phyloP scores from a whole-genome alignment of 192 early-diverging fungal species.

The Podila minutissima region DNA sequence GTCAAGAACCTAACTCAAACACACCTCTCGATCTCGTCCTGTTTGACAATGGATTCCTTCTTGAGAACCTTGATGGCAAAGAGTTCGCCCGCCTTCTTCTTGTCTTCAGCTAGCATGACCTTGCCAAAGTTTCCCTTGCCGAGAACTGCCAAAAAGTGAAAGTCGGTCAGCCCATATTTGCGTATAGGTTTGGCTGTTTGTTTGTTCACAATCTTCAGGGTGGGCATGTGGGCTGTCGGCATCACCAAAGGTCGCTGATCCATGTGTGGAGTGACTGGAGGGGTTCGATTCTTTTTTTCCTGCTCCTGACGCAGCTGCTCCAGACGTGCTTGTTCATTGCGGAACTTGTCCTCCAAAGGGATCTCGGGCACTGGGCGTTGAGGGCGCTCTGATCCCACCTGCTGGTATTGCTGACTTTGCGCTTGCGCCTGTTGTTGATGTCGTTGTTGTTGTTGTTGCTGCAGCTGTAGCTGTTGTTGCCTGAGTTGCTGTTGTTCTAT shows the following conservation, averaged over 20 bases:
- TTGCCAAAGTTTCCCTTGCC: constrained; percentile 99
- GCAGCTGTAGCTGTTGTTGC: constrained; percentile 18
- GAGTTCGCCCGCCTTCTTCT: constrained; percentile 70
- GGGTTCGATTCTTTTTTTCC: constrained; percentile 35
- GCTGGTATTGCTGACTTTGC: constrained; percentile 3
- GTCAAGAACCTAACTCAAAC: constrained; percentile 54
- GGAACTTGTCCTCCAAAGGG: constrained; percentile 31
- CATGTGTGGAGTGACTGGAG: constrained; percentile 6
- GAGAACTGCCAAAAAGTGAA: constrained; percentile 92
- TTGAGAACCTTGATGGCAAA: constrained; percentile 99
- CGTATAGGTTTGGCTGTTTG: constrained; percentile 37
- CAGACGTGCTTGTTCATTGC: constrained; percentile 32
- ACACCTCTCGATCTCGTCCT: constrained; percentile 72
- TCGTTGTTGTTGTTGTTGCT: constrained; percentile 13
- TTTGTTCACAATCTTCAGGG: constrained; percentile 47
- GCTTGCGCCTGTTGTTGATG: constrained; percentile 3
- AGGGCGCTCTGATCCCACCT: constrained; percentile 11
- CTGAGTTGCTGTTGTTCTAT: constrained; percentile 13
- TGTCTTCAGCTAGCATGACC: constrained; percentile 97
- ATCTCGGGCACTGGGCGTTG: constrained; percentile 8
- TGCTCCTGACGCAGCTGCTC: constrained; percentile 47
- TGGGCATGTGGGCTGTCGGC: constrained; percentile 29
- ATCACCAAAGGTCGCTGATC: constrained; percentile 37
- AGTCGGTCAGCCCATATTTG: constrained; percentile 89
- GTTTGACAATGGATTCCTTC: constrained; percentile 97